These are phyloP conservation scores for Penicillium sp. DNA, from an alignment of 2,329 filamentous ascomycete genomes.

Conservation along the genomic window DNA sequence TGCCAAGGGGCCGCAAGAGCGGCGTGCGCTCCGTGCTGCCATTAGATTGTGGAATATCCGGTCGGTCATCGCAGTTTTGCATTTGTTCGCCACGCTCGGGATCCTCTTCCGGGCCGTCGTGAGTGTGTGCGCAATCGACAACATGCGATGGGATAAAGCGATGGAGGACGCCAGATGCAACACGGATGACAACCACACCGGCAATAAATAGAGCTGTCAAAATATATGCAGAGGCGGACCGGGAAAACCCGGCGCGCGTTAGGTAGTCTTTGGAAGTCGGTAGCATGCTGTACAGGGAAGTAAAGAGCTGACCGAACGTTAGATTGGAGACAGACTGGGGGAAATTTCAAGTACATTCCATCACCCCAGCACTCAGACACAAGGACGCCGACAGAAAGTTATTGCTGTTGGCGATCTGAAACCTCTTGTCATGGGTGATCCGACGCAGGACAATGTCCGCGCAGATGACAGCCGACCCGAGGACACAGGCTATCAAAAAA, in stretches of 20 bases:
- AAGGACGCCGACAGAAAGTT: constrained; percentile 83
- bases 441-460: constrained; percentile 75
- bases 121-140: constrained; percentile 52
- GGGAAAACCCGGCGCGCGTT: constrained; percentile 64
- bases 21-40: constrained; percentile 34
- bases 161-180: constrained; percentile 49
- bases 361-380: constrained; percentile 92
- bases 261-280: constrained; percentile 83
- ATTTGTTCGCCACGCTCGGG: constrained; percentile 33
- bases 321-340: neutral
- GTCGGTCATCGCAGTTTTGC: constrained; percentile 21
- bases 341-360: constrained; percentile 61
- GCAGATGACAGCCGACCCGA: constrained; percentile 83
- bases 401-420: constrained; percentile 87
- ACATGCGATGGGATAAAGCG: constrained; percentile 52
- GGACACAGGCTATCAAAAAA: constrained; percentile 52
- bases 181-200: constrained; percentile 50
- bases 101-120: constrained; percentile 39
- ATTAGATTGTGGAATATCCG: constrained; percentile 2
- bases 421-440: constrained; percentile 72
- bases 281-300: constrained; percentile 88
- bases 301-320: constrained; percentile 69
- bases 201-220: constrained; percentile 50
- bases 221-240: constrained; percentile 61
- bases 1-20: constrained; percentile 22